Evolutionary conservation across 2,329 filamentous ascomycete species (phyloP).

Genomic region (Aspergillus sp.): DNA sequence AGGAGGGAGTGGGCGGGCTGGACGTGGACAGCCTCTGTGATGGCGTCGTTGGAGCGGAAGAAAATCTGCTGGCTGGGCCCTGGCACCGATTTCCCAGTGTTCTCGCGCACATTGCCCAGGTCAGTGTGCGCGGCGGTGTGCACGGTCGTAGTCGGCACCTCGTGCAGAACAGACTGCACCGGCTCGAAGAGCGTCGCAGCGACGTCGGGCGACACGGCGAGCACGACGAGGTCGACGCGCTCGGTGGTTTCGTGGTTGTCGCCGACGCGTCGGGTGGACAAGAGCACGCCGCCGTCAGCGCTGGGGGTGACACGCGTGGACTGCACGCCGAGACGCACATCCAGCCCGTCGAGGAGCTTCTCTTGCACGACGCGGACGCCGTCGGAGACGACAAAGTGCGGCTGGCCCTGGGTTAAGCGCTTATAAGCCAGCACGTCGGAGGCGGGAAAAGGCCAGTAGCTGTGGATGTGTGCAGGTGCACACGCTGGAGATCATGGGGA

Average conservation of each 20-base stretch:
- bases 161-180: conserved; percentile 17
- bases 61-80: conserved; percentile 36
- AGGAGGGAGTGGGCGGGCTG: conserved; percentile 49
- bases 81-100: background rate
- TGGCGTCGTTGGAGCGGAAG: conserved; percentile 27
- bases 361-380: conserved; percentile 18
- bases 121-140: background rate
- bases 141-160: conserved; percentile 1
- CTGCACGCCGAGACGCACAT: conserved; percentile 12
- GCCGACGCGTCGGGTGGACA: conserved; percentile 4
- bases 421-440: conserved; percentile 18
- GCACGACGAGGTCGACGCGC: conserved; percentile 39
- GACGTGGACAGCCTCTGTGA: conserved; percentile 53
- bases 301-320: conserved; percentile 8
- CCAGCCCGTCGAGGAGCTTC: conserved; percentile 9
- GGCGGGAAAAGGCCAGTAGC: conserved; percentile 19
- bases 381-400: conserved; percentile 18
- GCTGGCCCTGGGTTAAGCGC: conserved; percentile 15
- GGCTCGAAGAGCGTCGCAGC: conserved; percentile 49
- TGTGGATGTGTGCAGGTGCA: conserved; percentile 22
- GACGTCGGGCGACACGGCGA: conserved; percentile 56
- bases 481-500: conserved; percentile 44
- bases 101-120: conserved; percentile 4
- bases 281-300: conserved; percentile 5
- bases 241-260: conserved; percentile 11